Evolutionary conservation across 108 stramenopile genomes (phyloP), one percentile per base, ranked within the genome.

Genomic region (Cyclotella distinguenda): DNA sequence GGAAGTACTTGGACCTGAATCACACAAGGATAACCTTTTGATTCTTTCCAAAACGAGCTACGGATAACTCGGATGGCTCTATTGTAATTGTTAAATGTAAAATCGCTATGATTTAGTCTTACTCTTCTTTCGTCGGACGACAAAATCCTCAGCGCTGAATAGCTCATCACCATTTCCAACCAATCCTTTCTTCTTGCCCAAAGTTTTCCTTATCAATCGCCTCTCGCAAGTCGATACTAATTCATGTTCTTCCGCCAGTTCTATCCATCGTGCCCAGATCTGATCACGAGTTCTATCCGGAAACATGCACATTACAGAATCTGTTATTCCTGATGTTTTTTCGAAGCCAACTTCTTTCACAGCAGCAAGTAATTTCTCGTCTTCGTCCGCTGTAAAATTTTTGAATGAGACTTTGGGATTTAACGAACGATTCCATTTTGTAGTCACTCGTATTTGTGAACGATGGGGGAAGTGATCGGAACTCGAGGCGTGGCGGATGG

Each of bases 401-500:
- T 31, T 32, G 23, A 38, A 22, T 8, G 80, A 63, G 16, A 68
- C 56, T 19, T 46, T 60, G 19, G 83, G 84, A 60, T 81, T 63
- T 38, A 85, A 60, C 10, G 82, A 68, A 42, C 82, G 68, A 34
- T 42, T 70, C 85, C 85, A 86, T 58, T 86, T 86, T 16, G 68
- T 76, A 30, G 52, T 11, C 7, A 86, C 80, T 26, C 63, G 42
- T 50, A 48, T 68, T 15, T 55, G 46, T 28, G 67, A 57, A 34
- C 81, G 78, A 66, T 58, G 40, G 13, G 80, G 71, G 38, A 85
- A 80, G 49, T 85, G 84, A 23, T 47, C 69, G 8, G 44, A 7
- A 2, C 54, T 31, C 39, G 62, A 55, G n/a, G 33, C 52, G 2
- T 60, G 49, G 28, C 65, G 38, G 34, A 58, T 34, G 26, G 64